Percentiles rank a stretch among this genome's conserved stretches.
Conservation (phyloP, 1,284 basidiomycete genomes). For the Amylostereum areolatum region DNA sequence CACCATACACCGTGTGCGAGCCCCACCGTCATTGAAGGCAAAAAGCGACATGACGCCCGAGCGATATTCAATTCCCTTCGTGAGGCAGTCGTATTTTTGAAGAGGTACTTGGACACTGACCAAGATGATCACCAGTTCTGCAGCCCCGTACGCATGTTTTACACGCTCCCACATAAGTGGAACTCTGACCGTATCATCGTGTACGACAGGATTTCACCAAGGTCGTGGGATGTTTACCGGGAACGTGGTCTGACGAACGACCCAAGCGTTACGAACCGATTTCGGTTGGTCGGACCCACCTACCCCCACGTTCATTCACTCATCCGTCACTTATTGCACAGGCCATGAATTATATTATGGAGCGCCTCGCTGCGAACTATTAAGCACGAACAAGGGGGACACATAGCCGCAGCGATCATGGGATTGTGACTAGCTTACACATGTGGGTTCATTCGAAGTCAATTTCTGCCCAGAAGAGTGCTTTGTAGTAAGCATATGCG, state of each 20-base stretch:
- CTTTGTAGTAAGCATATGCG: no score
- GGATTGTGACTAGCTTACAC: no score
- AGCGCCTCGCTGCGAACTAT: neutral
- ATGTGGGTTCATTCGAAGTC: no score
- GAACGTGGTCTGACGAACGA: conserved; percentile 37
- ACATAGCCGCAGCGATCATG: no score
- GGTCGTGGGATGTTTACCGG: conserved; percentile 45
- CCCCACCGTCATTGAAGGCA: conserved; percentile 27
- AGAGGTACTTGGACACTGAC: neutral
- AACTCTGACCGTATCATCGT: neutral
- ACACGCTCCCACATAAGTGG: no score
- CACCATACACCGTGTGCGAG: conserved; percentile 53
- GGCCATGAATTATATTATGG: neutral
- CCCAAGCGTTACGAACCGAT: conserved; percentile 39
- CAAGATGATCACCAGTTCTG: conserved; percentile 29
- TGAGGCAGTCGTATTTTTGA: conserved; percentile 21
- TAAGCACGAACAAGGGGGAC: neutral
- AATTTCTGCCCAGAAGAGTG: no score
- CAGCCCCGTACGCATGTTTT: conserved; percentile 26
- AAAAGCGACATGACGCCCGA: conserved; percentile 34
- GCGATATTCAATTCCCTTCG: conserved; percentile 55
- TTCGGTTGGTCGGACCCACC: conserved; percentile 17
- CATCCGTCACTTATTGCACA: neutral
- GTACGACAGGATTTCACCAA: conserved; percentile 30
- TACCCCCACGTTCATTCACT: no score